Evolutionary conservation across 1,284 basidiomycete genomes (phyloP), one percentile per base, ranked within the genome.

Genomic region (Anthracocystis panici-leucophaei): DNA sequence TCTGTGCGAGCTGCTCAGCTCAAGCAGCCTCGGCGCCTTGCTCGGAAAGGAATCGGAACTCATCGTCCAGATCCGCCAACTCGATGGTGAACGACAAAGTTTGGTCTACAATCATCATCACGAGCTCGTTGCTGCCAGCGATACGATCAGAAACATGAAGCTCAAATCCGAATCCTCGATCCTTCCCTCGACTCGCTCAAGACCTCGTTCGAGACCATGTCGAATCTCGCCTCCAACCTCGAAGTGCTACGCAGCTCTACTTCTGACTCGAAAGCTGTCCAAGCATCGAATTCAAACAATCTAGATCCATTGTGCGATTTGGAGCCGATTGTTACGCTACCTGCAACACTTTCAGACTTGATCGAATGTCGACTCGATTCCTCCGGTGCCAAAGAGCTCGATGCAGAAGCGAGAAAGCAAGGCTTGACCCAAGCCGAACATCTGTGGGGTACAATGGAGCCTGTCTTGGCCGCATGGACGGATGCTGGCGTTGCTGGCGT

Each of bases 51-150:
- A 80, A 40, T 71, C 72, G 14, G 63, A 70, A 31, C 67, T 81
- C 21, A 69, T 83, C 45, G 77, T 74, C 25, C 77, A 95, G 85
- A 95, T 96, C 66, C 89, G 92, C 46, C 90, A 95, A 75, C 87
- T 96, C 5, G 93, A 95, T 65, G 91, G 92, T 76, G 94, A 95
- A 82, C 88, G 93, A 33, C 94, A 96, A 84, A 92, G 92, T 21
- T 87, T 96, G 41, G 94, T 96, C 4, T 96, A 96, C 84, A 95
- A 96, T 77, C 94, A 96, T 80, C 94, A 96, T 81, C 93, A 95
- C 76, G 94, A 96, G 80, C 90, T 96, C 21, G 94, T 96, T 51
- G 92, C 92, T 1, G 94, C 94, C 1, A 93, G 92, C 74, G 93
- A 94, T 79, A 96, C 94, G 7, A 95, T 96, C 71, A 90, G 91